Evolutionary conservation across 108 stramenopile genomes (phyloP), one percentile per base, ranked within the genome.

Genomic region (Nitzschia palea): DNA sequence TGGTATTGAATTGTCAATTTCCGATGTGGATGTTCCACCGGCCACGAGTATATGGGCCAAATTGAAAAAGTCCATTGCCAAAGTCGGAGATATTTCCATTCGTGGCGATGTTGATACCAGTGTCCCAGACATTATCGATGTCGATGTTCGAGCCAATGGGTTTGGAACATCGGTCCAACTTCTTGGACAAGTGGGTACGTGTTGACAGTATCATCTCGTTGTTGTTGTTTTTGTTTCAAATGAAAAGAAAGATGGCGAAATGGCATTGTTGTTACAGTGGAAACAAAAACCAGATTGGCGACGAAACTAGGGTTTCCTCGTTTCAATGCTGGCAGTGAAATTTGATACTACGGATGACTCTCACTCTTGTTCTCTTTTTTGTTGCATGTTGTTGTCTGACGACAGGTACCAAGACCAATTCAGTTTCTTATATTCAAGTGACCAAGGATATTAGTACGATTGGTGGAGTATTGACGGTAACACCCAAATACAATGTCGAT

Each of bases 401-500:
- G n/a, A 26, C 36, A 53, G 45, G 51, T 6, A 22, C 45, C 31
- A 50, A 50, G 29, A 36, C 67, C 22, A 43, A 68, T 28, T 30
- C 58, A 23, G 34, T 81, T 14, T 61, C 76, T 27, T 73, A 68
- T 22, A 43, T 80, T 22, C 44, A 80, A 40, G 55, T 62, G n/a
- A 36, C 33, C 29, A 78, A 74, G 50, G 44, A 44, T 20, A n/a
- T 82, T 8, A 68, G 77, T 31, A 35, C 62, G 4, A 28, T 73
- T 5, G 62, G 62, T 15, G 80, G 84, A 32, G 54, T 18, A 2
- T 30, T 80, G 22, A 70, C 30, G 22, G 57, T 80, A 17, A 78
- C 55, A 17, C 85, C 81, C 35, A 45, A 50, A 23, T 82, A 78
- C 74, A 53, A 80, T 53, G 20, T 82, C 6, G 53, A 2, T 15